Conservation (phyloP, 164 flowering plant genomes). For the Aristolochia contorta region DNA sequence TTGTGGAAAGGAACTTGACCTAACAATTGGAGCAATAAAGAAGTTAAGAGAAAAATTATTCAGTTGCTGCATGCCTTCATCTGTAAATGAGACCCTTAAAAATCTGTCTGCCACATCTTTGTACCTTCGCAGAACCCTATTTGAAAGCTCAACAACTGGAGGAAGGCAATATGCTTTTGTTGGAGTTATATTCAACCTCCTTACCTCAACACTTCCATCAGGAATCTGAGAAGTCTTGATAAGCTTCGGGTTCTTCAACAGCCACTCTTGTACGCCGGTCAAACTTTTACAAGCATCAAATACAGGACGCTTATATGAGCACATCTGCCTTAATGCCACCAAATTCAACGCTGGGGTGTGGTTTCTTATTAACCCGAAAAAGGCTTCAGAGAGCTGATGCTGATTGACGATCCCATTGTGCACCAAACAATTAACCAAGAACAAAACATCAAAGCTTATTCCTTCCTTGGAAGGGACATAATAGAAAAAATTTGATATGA, state of each 20-base stretch:
- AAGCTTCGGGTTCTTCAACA: constrained; percentile 57
- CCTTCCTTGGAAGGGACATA: constrained; percentile 35
- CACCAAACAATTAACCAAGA: constrained; percentile 63
- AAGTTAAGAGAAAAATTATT: constrained; percentile 39
- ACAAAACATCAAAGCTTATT: constrained; percentile 54
- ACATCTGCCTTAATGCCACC: constrained; percentile 62
- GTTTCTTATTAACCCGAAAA: constrained; percentile 51
- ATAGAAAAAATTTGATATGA: constrained; percentile 44
- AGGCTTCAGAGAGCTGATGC: constrained; percentile 49
- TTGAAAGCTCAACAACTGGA: constrained; percentile 86
- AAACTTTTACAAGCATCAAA: constrained; percentile 51
- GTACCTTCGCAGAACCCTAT: constrained; percentile 72
- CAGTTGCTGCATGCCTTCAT: constrained; percentile 72
- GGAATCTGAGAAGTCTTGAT: constrained; percentile 22
- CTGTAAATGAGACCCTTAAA: constrained; percentile 90
- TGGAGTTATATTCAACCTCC: constrained; percentile 82
- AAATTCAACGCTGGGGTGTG: constrained; percentile 44
- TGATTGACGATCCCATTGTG: constrained; percentile 75
- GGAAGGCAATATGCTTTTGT: constrained; percentile 86
- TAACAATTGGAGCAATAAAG: constrained; percentile 60
- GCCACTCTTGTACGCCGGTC: constrained; percentile 53
- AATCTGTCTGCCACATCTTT: constrained; percentile 62
- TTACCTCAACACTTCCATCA: constrained; percentile 54
- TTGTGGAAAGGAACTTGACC: constrained; percentile 33
- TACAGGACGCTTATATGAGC: constrained; percentile 41